phyloP scores from a whole-genome alignment of 805 yeast genomes.

The Wickerhamomyces rabaulensis region DNA sequence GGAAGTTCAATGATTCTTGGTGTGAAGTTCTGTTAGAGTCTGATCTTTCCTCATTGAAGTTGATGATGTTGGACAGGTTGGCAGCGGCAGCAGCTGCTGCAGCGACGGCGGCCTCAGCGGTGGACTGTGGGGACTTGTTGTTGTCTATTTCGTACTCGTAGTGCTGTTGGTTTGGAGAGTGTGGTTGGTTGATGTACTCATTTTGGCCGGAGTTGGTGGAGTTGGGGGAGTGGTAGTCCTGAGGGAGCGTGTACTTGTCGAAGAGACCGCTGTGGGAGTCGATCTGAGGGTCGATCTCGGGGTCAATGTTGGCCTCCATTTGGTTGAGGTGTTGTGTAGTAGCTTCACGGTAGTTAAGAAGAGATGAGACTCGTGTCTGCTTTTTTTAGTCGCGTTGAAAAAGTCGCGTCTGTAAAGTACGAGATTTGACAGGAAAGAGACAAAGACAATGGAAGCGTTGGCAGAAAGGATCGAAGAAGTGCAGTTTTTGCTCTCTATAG shows the following conservation, averaged over 20 bases:
- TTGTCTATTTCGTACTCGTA: neutral
- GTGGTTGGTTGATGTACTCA: constrained; percentile 6
- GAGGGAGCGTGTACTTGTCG: neutral
- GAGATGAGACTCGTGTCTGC: no score
- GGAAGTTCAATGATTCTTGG: neutral
- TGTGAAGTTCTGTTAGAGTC: neutral
- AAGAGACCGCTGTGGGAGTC: neutral
- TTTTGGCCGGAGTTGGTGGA: neutral
- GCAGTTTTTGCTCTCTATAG: no score
- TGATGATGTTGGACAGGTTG: constrained; percentile 21
- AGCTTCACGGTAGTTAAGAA: no score
- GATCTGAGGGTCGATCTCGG: constrained; percentile 6
- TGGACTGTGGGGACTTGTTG: neutral
- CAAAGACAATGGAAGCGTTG: no score
- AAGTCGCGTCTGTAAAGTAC: no score
- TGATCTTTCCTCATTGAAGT: constrained; percentile 11
- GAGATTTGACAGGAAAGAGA: no score
- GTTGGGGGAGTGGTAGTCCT: neutral
- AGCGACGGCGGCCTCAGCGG: constrained; percentile 7
- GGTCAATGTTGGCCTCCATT: constrained; percentile 22
- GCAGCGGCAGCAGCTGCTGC: constrained; percentile 22
- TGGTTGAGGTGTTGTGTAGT: neutral
- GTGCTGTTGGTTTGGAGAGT: neutral
- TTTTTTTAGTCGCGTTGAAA: no score
- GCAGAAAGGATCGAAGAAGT: no score